Conservation (phyloP, 768 basidiomycete species). For the Mycena sanguinolenta region DNA sequence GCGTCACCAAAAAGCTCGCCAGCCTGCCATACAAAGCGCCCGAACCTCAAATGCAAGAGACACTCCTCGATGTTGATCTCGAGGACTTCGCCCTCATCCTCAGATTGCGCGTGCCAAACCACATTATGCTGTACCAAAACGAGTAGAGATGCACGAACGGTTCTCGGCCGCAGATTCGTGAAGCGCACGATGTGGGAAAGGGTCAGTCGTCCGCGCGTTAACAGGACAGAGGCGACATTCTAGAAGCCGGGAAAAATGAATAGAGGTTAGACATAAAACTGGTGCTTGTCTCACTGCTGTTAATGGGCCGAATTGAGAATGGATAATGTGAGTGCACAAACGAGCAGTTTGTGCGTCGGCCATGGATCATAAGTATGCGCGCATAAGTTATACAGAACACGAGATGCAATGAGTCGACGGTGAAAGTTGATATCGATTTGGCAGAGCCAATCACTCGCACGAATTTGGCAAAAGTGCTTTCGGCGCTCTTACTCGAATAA, state of each 20-base stretch:
- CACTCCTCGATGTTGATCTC: constrained; percentile 91
- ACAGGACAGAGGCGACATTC: constrained; percentile 80
- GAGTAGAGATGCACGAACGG: constrained; percentile 77
- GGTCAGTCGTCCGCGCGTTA: constrained; percentile 88
- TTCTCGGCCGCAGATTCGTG: constrained; percentile 75
- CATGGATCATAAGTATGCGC: constrained; percentile 48
- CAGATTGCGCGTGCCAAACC: constrained; percentile 84
- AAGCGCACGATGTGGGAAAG: constrained; percentile 77
- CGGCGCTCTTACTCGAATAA: no score
- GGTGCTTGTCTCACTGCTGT: constrained; percentile 50
- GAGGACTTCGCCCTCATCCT: constrained; percentile 80
- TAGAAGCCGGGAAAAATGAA: constrained; percentile 45
- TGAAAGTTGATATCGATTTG: not conserved
- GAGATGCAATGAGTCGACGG: not conserved
- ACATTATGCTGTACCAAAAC: constrained; percentile 93
- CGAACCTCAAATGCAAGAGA: constrained; percentile 85
- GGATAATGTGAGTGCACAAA: constrained; percentile 65
- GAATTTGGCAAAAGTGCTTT: no score
- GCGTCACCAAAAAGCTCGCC: constrained; percentile 76
- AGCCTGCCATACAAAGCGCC: constrained; percentile 82
- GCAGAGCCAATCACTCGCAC: no score
- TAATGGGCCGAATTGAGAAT: constrained; percentile 65
- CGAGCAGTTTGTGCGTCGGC: constrained; percentile 64
- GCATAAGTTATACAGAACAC: constrained; percentile 22
- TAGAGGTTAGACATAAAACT: constrained; percentile 7